Percentiles rank a stretch among this genome's conserved stretches.
Conservation (phyloP, 2,329 filamentous ascomycete genomes). For the Ustilaginoidea virens region DNA sequence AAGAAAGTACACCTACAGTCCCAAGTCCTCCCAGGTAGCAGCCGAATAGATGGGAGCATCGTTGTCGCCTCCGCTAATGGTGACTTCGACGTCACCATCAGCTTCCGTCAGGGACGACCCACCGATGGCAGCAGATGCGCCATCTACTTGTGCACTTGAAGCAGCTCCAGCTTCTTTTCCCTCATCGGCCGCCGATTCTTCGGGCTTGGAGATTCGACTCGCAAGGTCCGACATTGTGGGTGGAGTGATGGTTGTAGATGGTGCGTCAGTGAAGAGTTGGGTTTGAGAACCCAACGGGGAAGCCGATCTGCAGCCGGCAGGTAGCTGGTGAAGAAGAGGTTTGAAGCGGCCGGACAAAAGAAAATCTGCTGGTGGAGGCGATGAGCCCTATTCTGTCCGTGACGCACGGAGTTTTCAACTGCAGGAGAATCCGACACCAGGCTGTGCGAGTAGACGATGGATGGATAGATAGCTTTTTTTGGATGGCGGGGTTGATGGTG, state of each 20-base stretch:
- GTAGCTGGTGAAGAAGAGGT: too few species aligned
- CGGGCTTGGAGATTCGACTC: slow-evolving; percentile 4
- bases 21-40: slow-evolving; percentile 5
- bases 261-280: neutral
- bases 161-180: slow-evolving; percentile 1
- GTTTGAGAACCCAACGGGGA: neutral
- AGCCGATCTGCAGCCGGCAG: too few species aligned
- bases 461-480: too few species aligned
- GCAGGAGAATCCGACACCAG: too few species aligned
- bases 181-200: neutral
- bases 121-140: slow-evolving; percentile 4
- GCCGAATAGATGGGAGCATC: slow-evolving; percentile 5
- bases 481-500: too few species aligned
- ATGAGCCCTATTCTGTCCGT: too few species aligned
- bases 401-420: too few species aligned
- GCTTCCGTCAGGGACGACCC: slow-evolving; percentile 4
- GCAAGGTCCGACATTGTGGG: slow-evolving; percentile 6
- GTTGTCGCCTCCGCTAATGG: slow-evolving; percentile 3
- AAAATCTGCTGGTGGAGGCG: too few species aligned
- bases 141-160: slow-evolving; percentile 4
- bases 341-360: too few species aligned
- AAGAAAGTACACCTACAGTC: slow-evolving; percentile 5
- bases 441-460: too few species aligned
- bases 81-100: slow-evolving; percentile 6
- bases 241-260: neutral